Evolutionary conservation across 371 early-diverging fungal genomes (phyloP).

Genomic region (Rhizopus stolonifer): DNA sequence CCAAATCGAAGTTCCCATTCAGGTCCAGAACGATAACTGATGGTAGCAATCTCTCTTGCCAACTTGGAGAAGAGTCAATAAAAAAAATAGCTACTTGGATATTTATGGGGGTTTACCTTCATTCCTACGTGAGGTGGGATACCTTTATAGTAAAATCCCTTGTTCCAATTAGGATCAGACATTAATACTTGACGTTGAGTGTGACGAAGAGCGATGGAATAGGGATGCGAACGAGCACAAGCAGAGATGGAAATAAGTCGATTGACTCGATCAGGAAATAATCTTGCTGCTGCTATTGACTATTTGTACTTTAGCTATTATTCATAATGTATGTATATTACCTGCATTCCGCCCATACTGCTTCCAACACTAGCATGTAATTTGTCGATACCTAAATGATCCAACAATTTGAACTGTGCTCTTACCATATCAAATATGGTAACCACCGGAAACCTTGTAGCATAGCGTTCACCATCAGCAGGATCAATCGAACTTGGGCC

Average conservation of each 20-base stretch:
- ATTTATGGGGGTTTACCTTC: too few relatives aligned
- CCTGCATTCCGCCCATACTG: slow-evolving; percentile 96
- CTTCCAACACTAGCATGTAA: slow-evolving; percentile 91
- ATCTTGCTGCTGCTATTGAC: slow-evolving; percentile 81
- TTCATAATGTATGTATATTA: slow-evolving; percentile 11
- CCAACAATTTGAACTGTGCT: slow-evolving; percentile 86
- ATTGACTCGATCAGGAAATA: slow-evolving; percentile 83
- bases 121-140: slow-evolving; percentile 92
- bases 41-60: slow-evolving; percentile 86
- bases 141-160: slow-evolving; percentile 90
- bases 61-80: slow-evolving; percentile 39
- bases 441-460: slow-evolving; percentile 87
- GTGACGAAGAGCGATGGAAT: slow-evolving; percentile 90
- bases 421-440: slow-evolving; percentile 95
- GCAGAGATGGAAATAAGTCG: slow-evolving; percentile 84
- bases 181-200: slow-evolving; percentile 91
- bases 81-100: too few relatives aligned
- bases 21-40: slow-evolving; percentile 91
- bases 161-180: slow-evolving; percentile 94
- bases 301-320: slow-evolving; percentile 7
- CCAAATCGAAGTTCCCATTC: slow-evolving; percentile 97
- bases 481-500: slow-evolving; percentile 82
- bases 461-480: slow-evolving; percentile 74
- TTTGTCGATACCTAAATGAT: slow-evolving; percentile 75
- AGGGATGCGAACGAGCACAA: slow-evolving; percentile 94